Conservation (phyloP, 805 yeast species). For the Cyberlindnera americana region DNA sequence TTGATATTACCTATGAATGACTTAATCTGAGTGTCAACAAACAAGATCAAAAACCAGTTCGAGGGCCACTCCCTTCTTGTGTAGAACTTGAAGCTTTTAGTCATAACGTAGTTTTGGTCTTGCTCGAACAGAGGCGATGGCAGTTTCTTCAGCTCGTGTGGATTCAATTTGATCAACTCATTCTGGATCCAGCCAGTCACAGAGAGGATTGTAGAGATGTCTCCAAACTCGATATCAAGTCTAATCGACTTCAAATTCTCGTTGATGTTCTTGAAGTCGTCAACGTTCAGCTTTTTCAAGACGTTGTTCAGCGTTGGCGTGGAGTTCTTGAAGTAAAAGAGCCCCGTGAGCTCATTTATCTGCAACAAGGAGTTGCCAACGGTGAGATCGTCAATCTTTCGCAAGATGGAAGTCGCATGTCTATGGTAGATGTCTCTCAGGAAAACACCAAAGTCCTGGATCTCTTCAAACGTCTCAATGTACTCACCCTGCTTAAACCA, state of each 20-base stretch:
- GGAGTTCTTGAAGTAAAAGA: constrained; percentile 43
- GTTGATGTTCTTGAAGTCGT: constrained; percentile 26
- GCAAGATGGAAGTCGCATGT: constrained; percentile 37
- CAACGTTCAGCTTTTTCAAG: constrained; percentile 25
- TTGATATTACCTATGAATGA: constrained; percentile 35
- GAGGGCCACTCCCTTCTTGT: constrained; percentile 34
- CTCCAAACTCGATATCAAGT: constrained; percentile 30
- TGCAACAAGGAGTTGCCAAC: constrained; percentile 28
- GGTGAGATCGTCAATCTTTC: constrained; percentile 30
- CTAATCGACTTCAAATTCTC: constrained; percentile 20
- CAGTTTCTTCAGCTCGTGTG: constrained; percentile 41
- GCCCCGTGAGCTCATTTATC: constrained; percentile 32
- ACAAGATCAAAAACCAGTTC: constrained; percentile 37
- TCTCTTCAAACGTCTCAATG: constrained; percentile 31
- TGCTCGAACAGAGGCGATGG: constrained; percentile 6
- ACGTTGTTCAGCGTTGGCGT: constrained; percentile 30
- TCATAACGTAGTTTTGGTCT: constrained; percentile 1
- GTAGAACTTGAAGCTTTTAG: constrained; percentile 32
- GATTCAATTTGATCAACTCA: constrained; percentile 47
- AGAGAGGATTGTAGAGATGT: constrained; percentile 50
- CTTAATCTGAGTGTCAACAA: constrained; percentile 27
- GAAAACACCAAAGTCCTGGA: constrained; percentile 34
- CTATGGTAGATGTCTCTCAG: constrained; percentile 36
- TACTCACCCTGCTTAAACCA: constrained; percentile 62
- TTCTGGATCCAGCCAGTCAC: constrained; percentile 71